Evolutionary conservation across 2,329 filamentous ascomycete genomes (phyloP), one percentile per base, ranked within the genome.

Genomic region (Colletotrichum neosansevieriae): DNA sequence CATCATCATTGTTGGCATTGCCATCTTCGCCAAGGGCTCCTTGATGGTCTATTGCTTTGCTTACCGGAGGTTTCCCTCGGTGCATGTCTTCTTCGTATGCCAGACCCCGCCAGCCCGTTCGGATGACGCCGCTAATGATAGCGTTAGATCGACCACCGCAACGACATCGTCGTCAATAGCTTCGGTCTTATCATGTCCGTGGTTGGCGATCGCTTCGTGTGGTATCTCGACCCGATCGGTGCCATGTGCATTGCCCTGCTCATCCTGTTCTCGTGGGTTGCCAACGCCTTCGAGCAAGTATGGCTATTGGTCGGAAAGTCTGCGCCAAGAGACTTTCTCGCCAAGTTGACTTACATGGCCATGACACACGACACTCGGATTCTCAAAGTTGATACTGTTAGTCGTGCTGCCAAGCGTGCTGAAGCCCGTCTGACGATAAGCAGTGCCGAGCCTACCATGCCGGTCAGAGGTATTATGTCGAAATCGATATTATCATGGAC

Each of bases 401-500:
- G 77, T 58, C 40, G n/a, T 6, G n/a, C 19, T 47, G 29, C 38
- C 45, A 50, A 38, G 45, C 19, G 17, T 5, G 45, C 17, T 17
- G n/a, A 21, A 50, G 24, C 24, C 40, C 50, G 11, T 58, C 67
- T 74, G 47, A 71, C 63, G 6, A 11, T 17, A 15, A 24, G 21
- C 53, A 81, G 78, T 87, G 85, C 75, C 84, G 85, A 62, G 88
- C 87, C 4, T 90, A 90, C 73, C 87, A 89, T 72, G 86, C 86
- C 0, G 88, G 88, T 0, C 86, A 89, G 70, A 83, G 85, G 44
- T 87, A 88, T 72, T 89, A 89, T 71, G 88, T 89, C 17, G 88
- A 90, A 72, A 84, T 90, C 4, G 88, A 90, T 72, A 83, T 90
- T 58, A 83, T 90, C 58, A 87, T 90, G 81, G 83, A 88, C 72